Evolutionary conservation across 2,329 filamentous ascomycete species (phyloP).

Genomic region (Alternaria dauci): DNA sequence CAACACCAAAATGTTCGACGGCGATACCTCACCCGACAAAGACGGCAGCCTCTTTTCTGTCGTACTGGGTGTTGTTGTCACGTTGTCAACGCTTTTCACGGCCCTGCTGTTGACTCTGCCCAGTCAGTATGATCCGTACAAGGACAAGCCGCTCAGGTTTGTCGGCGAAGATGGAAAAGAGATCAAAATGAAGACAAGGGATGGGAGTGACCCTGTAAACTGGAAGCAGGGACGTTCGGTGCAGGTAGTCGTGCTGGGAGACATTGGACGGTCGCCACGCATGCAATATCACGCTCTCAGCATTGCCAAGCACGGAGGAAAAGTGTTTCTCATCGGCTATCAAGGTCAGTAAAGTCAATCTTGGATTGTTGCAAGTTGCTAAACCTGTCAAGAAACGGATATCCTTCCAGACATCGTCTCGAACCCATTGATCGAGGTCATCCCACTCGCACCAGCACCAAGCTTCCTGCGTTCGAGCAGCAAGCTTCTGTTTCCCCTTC

Average conservation of each 20-base stretch:
- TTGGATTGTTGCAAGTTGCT: background rate
- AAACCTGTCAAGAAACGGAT: constrained; percentile 69
- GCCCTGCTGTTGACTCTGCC: constrained; percentile 63
- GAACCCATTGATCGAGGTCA: constrained; percentile 73
- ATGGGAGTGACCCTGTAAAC: constrained; percentile 30
- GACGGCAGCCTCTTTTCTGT: constrained; percentile 46
- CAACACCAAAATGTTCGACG: constrained; percentile 36
- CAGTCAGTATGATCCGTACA: constrained; percentile 58
- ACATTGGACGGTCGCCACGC: constrained; percentile 92
- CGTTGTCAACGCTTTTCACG: constrained; percentile 58
- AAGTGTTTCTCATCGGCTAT: constrained; percentile 88
- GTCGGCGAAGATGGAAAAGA: constrained; percentile 39
- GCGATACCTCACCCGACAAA: constrained; percentile 40
- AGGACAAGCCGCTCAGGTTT: constrained; percentile 35
- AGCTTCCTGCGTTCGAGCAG: constrained; percentile 70
- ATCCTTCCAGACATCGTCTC: constrained; percentile 78
- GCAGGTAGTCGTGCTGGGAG: constrained; percentile 90
- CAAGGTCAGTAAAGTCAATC: constrained; percentile 62
- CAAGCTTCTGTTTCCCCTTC: constrained; percentile 76
- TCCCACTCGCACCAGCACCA: constrained; percentile 74
- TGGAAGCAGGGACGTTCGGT: constrained; percentile 61
- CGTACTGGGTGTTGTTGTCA: constrained; percentile 51
- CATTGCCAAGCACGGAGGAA: constrained; percentile 80
- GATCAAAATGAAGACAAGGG: constrained; percentile 26
- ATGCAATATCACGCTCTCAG: constrained; percentile 99